phyloP scores from a whole-genome alignment of 371 early-diverging fungal genomes.

The Mortierella sp. region DNA sequence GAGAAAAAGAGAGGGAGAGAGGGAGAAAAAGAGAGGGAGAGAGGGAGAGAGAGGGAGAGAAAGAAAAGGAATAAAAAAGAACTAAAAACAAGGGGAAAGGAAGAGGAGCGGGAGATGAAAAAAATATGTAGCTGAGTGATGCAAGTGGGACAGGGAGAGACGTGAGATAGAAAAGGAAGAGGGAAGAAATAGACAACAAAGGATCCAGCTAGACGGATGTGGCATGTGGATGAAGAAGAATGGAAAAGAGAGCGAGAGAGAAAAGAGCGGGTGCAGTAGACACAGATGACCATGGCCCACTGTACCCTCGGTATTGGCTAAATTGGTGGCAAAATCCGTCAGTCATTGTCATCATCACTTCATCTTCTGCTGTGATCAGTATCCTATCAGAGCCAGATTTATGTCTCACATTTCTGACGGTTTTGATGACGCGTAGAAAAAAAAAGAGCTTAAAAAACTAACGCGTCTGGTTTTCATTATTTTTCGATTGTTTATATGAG shows the following conservation, averaged over 20 bases:
- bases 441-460: background rate
- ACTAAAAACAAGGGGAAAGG: background rate
- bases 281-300: too few species aligned
- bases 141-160: background rate
- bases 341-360: background rate
- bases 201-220: background rate
- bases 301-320: too few species aligned
- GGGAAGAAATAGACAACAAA: background rate
- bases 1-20: background rate
- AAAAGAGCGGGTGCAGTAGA: too few species aligned
- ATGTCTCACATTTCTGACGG: background rate
- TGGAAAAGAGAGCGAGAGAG: too few species aligned
- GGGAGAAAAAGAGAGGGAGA: slow-evolving; percentile 10
- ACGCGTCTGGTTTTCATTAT: background rate
- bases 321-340: background rate
- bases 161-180: background rate
- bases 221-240: too few species aligned
- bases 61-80: background rate
- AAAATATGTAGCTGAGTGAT: background rate
- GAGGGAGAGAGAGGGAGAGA: background rate
- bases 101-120: background rate
- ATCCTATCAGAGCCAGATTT: background rate
- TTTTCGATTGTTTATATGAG: too few species aligned
- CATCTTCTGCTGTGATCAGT: background rate
- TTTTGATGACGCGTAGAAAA: background rate